Evolutionary conservation across 1,284 basidiomycete genomes (phyloP), one percentile per base, ranked within the genome.

Genomic region (Cutaneotrichosporon spelunceum): DNA sequence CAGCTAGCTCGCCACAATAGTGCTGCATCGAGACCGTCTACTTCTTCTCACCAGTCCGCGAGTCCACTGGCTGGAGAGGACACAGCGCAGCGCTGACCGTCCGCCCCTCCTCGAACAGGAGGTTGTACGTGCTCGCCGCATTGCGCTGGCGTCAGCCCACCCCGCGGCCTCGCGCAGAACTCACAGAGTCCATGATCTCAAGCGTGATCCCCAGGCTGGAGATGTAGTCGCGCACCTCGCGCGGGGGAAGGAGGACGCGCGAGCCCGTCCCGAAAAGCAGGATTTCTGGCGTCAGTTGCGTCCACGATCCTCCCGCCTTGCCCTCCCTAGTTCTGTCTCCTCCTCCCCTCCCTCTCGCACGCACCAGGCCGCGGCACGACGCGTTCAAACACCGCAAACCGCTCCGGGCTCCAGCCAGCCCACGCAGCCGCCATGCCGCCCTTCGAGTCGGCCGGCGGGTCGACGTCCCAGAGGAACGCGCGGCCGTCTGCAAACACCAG

Each of bases 101-200:
- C 58, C 94, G 82, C 1, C 93, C 94, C 79, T 98, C 94, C 78
- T 98, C 95, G 0, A 88, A 80, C 44, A 98, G 83, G 34, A 98
- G 79, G 77, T 98, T 98, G 78, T 92, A 98, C 0, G 94, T 96
- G 34, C 92, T 89, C 71, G 91, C 93, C 13, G 94, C 94, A 73
- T 95, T 95, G 68, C 90, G 82, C 90, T 93, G 66, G 54, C 7
- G 48, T 57, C 45, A 57, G 49, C 44, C 29, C 4, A 29, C 6
- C 7, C 6, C 8, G 5, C 2, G 24, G 19, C 21, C 4, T 7
- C 1, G 7, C 1, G 7, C 54, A 7, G 6, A 9, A 83, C 87
- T 63, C 72, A 94, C 94, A 53, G 93, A 93, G 74, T 93, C 91
- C 87, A 95, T 92, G n/a, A 92, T 83, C 68, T 98, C 95, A 52